A percentile compares a stretch with the other conserved stretches of the same genome.
Evolutionary conservation across 1,139 yeast species (phyloP).

Genomic region (Pneumocystis canis): DNA sequence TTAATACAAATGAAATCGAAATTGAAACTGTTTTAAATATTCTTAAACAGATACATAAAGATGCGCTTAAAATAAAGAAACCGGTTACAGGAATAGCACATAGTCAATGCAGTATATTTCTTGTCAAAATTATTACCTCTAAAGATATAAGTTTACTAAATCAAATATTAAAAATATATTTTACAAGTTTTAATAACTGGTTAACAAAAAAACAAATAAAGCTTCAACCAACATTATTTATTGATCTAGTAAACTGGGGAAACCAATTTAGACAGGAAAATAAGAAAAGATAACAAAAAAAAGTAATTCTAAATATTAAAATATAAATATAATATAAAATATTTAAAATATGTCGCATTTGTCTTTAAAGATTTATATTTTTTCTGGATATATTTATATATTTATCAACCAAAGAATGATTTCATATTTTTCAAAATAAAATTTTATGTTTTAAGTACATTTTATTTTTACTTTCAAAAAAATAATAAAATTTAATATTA

Average conservation of each 20-base stretch:
- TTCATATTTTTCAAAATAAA: neutral
- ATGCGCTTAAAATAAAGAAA: conserved; percentile 32
- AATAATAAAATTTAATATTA: neutral
- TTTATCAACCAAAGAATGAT: neutral
- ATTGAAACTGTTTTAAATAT: conserved; percentile 11
- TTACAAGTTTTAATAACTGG: conserved; percentile 47
- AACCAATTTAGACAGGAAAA: neutral
- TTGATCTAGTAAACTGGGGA: conserved; percentile 68
- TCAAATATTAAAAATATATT: conserved; percentile 40
- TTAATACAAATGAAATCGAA: conserved; percentile 14
- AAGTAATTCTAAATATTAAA: neutral
- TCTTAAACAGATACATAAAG: conserved; percentile 27
- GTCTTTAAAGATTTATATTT: too few species aligned
- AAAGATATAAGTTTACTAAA: conserved; percentile 15
- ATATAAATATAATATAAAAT: neutral
- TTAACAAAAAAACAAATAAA: conserved; percentile 33
- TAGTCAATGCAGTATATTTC: conserved; percentile 48
- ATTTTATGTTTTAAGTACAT: too few species aligned
- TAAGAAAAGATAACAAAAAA: neutral
- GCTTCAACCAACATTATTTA: conserved; percentile 47
- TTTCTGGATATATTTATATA: too few species aligned
- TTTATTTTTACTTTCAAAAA: neutral
- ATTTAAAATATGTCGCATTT: neutral
- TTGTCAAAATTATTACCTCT: conserved; percentile 40
- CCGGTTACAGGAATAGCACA: conserved; percentile 42